Conservation (phyloP, 2,329 filamentous ascomycete species). For the Fusarium haematococcum region DNA sequence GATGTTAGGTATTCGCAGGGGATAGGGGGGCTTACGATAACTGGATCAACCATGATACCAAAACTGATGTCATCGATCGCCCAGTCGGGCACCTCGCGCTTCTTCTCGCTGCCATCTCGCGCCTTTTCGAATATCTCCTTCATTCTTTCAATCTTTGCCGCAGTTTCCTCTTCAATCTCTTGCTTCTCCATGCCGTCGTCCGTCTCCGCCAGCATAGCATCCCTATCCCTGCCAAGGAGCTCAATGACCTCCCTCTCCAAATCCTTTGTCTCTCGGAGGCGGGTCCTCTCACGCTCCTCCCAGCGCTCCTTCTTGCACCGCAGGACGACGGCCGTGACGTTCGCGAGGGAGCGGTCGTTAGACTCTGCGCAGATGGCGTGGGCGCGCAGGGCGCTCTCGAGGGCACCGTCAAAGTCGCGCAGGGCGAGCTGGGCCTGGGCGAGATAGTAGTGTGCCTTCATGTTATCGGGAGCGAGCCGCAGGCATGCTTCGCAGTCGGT, state of each 20-base stretch:
- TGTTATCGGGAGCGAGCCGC: conserved; percentile 69
- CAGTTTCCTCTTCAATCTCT: conserved; percentile 61
- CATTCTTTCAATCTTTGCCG: conserved; percentile 59
- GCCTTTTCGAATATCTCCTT: conserved; percentile 65
- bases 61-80: conserved; percentile 82
- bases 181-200: conserved; percentile 60
- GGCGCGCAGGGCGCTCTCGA: conserved; percentile 76
- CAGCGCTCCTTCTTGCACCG: conserved; percentile 88
- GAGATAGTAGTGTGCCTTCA: conserved; percentile 88
- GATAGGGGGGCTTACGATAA: conserved; percentile 57
- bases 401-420: conserved; percentile 73
- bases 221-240: conserved; percentile 61
- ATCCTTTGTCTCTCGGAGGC: conserved; percentile 66
- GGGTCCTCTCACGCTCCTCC: conserved; percentile 76
- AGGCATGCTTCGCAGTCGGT: conserved; percentile 83
- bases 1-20: background rate
- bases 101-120: conserved; percentile 56
- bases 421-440: conserved; percentile 86
- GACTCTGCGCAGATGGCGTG: conserved; percentile 75
- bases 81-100: conserved; percentile 78
- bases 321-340: conserved; percentile 80
- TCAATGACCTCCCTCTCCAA: conserved; percentile 71
- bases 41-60: conserved; percentile 78
- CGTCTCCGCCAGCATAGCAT: conserved; percentile 54
- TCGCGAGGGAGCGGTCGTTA: conserved; percentile 74